Conservation (phyloP, 495 filamentous ascomycete species). For the Penicillium mononematosum region DNA sequence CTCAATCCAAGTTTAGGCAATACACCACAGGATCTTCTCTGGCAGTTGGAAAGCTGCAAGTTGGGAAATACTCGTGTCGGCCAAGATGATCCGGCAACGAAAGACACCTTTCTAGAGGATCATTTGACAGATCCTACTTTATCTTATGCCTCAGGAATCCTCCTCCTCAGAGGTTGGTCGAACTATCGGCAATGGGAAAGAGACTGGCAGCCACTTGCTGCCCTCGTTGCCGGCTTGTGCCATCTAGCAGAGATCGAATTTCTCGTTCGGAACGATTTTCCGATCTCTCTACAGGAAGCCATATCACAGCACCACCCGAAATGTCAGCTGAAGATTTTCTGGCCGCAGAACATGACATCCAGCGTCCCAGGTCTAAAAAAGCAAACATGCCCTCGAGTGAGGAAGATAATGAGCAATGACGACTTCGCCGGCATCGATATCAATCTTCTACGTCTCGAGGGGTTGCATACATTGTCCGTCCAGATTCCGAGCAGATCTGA, state of each 20-base stretch:
- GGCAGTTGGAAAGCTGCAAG: not conserved
- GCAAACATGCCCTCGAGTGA: not conserved
- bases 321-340: not conserved
- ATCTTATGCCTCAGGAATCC: not conserved
- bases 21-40: not conserved
- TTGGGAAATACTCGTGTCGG: not conserved
- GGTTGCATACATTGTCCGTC: not conserved
- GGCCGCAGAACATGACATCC: not conserved
- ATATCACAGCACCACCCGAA: conserved; percentile 1
- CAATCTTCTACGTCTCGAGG: conserved; percentile 1
- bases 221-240: not conserved
- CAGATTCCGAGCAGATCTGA: not conserved
- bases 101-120: conserved; percentile 5
- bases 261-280: conserved; percentile 8
- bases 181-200: not conserved
- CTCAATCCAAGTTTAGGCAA: not conserved
- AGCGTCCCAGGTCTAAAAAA: not conserved
- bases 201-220: not conserved
- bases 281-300: conserved; percentile 14
- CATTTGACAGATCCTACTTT: not conserved
- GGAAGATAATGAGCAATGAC: not conserved
- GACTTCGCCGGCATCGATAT: conserved; percentile 2
- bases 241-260: conserved; percentile 3
- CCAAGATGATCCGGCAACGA: not conserved
- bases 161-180: not conserved